Conservation (phyloP, 495 filamentous ascomycete species). For the Aspergillus biplanus region DNA sequence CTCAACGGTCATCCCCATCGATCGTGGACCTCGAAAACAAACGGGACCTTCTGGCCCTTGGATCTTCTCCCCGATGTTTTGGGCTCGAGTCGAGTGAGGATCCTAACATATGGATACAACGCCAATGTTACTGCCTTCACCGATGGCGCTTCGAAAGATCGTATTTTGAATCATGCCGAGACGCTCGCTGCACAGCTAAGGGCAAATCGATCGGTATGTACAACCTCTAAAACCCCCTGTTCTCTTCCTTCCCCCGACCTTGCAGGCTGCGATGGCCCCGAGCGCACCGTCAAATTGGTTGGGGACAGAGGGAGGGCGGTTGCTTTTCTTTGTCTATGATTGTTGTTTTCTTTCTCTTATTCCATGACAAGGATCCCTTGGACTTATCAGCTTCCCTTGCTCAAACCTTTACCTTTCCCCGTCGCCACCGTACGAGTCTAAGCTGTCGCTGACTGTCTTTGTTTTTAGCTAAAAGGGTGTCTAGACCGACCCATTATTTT, state of each 20-base stretch:
- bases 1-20: constrained; percentile 76
- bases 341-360: no score
- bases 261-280: not conserved
- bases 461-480: constrained; percentile 54
- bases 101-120: constrained; percentile 86
- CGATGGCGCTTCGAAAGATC: constrained; percentile 67
- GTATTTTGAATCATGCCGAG: constrained; percentile 82
- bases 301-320: no score
- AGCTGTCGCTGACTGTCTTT: constrained; percentile 2
- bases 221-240: not conserved
- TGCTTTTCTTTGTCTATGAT: no score
- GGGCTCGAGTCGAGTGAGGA: constrained; percentile 63
- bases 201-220: constrained; percentile 60
- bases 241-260: constrained; percentile 23
- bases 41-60: constrained; percentile 74
- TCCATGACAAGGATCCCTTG: no score
- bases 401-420: no score
- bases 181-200: constrained; percentile 67
- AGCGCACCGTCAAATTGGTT: no score
- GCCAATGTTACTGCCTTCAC: constrained; percentile 72
- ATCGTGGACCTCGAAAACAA: constrained; percentile 71
- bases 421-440: not conserved
- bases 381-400: no score
- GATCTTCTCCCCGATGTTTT: constrained; percentile 72
- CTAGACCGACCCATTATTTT: constrained; percentile 76